Evolutionary conservation across 768 basidiomycete species (phyloP), one percentile per base, ranked within the genome.

Genomic region (Tubosaeta sp.): DNA sequence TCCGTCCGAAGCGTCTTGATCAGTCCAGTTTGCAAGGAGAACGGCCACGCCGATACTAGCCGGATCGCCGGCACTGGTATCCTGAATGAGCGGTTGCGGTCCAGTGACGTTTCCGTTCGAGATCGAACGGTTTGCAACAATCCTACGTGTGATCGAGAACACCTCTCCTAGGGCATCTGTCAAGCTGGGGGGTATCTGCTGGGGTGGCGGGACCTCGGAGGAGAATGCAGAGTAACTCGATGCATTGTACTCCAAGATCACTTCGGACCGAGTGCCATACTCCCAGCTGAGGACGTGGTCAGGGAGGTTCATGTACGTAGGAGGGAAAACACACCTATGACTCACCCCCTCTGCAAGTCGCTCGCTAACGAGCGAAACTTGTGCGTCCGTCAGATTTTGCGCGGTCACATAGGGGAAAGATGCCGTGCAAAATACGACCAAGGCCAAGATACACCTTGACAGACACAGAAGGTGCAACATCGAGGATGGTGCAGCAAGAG

Each of bases 1-100:
- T 21, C 69, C 71, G 24, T 76, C 77, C 30, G 60, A 60, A 1
- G 56, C 60, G 14, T 51, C 45, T 29, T 61, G 67, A 3, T 67
- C 65, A 0, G 80, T 80, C 76, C 77, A 79, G 56, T 81, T 79
- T n/a, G 79, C 78, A 13, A 81, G 64, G 31, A 90, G 73, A 21
- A 90, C 81, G 0, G 84, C 76, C 29, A 86, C 76, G 2, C 88
- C 90, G n/a, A 87, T 76, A 41, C 82, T 84, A 0, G 90, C 81
- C 0, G 92, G 91, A 61, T 95, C 93, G 0, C 75, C 83, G 0
- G 83, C 87, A 14, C 86, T 83, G 35, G 76, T 73, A 27, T 83
- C 80, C 38, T 78, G 76, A 3, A 69, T 58, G 16, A 92, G 71
- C 1, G 85, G 79, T 57, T 82, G 81, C 2, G 84, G 80, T 14